phyloP scores from a whole-genome alignment of 345 rosid genomes.

The Melaleuca quinquenervia region DNA sequence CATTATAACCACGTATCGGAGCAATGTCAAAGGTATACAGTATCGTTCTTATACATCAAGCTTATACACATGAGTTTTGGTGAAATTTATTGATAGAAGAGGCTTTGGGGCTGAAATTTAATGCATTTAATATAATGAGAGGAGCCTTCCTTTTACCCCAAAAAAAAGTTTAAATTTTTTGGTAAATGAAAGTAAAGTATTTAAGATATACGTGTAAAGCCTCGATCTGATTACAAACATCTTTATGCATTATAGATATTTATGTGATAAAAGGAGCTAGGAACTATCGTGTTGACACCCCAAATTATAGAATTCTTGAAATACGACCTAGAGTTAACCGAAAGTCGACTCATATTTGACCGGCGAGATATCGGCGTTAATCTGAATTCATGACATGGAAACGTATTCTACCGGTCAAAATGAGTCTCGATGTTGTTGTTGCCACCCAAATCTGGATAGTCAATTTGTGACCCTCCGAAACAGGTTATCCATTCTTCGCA shows the following conservation, averaged over 20 bases:
- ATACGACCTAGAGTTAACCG: no score
- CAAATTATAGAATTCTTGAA: not conserved
- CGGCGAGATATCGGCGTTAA: not conserved
- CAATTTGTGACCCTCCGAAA: not conserved
- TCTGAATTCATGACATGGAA: not conserved
- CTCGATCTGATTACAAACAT: not conserved
- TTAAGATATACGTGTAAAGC: not conserved
- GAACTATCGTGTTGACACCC: not conserved
- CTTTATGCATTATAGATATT: not conserved
- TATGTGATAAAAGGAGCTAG: not conserved
- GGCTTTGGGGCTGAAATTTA: not conserved
- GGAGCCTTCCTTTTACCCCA: not conserved
- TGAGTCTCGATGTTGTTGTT: not conserved
- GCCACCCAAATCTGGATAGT: not conserved
- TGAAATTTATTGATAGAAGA: not conserved
- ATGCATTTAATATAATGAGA: not conserved
- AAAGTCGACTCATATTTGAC: no score
- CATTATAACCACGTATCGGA: not conserved
- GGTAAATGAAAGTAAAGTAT: not conserved
- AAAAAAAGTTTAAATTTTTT: not conserved
- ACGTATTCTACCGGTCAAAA: not conserved
- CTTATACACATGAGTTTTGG: not conserved
- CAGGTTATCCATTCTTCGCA: not conserved
- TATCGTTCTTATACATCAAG: not conserved
- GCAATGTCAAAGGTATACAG: not conserved